A percentile compares a stretch with the other conserved stretches of the same genome.
Evolutionary conservation across 257 asterid species (phyloP).

Genomic region (Solanum peruvianum): DNA sequence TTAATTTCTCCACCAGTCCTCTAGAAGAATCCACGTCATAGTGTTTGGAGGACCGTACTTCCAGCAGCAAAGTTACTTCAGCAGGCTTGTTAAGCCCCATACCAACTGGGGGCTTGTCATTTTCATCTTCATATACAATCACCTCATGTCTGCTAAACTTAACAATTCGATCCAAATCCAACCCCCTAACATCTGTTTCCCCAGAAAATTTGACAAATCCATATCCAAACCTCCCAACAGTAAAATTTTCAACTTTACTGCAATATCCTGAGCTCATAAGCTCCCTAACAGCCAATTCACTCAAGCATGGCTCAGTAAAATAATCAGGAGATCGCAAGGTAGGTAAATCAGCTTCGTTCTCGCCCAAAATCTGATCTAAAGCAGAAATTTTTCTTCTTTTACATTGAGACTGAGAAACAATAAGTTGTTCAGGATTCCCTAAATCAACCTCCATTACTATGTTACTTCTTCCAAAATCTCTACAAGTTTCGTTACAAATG

Average conservation of each 20-base stretch:
- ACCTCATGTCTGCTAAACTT: constrained; percentile 57
- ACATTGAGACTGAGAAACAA: constrained; percentile 24
- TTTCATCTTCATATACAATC: constrained; percentile 68
- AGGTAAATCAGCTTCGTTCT: constrained; percentile 37
- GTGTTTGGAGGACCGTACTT: constrained; percentile 5
- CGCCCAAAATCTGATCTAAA: constrained; percentile 14
- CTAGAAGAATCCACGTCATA: constrained; percentile 6
- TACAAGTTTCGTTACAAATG: not conserved
- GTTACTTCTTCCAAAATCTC: not conserved
- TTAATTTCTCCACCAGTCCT: constrained; percentile 39
- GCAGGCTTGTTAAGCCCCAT: constrained; percentile 87
- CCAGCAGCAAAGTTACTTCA: constrained; percentile 60
- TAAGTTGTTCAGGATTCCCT: constrained; percentile 10
- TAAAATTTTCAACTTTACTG: constrained; percentile 58
- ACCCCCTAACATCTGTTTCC: constrained; percentile 71
- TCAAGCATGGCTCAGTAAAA: constrained; percentile 64
- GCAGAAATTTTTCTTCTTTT: constrained; percentile 60
- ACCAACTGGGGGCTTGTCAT: constrained; percentile 58
- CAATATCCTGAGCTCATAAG: constrained; percentile 56
- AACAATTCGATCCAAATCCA: constrained; percentile 66
- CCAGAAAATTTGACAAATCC: constrained; percentile 60
- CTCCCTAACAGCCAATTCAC: constrained; percentile 65
- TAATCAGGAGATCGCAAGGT: constrained; percentile 48
- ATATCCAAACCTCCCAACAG: constrained; percentile 69
- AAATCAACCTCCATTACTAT: constrained; percentile 35